Conservation (phyloP, 768 basidiomycete genomes). For the Clitopilus passeckerianus region DNA sequence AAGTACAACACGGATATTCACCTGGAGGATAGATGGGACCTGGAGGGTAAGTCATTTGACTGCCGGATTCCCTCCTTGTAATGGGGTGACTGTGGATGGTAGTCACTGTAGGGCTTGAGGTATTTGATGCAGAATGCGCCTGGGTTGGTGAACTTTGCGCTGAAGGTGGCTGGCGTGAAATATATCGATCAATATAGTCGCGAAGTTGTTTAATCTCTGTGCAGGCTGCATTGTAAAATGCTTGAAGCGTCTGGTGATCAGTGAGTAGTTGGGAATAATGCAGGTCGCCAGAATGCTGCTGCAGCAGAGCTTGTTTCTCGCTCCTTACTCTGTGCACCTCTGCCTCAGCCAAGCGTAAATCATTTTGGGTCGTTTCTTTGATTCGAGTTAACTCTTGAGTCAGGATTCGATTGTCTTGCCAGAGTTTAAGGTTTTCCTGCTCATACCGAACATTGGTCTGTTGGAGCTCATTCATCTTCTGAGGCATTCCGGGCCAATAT, state of each 20-base stretch:
- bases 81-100: neutral
- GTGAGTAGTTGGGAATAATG: conserved; percentile 13
- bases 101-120: neutral
- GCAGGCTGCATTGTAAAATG: conserved; percentile 10
- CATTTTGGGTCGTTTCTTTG: conserved; percentile 9
- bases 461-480: conserved; percentile 30
- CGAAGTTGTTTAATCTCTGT: conserved; percentile 16
- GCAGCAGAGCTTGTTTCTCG: conserved; percentile 10
- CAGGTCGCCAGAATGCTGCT: conserved; percentile 6
- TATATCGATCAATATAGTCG: neutral
- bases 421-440: conserved; percentile 31
- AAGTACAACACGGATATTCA: neutral
- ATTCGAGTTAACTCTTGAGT: conserved; percentile 13
- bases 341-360: conserved; percentile 10
- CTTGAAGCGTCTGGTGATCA: conserved; percentile 12
- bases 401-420: conserved; percentile 32
- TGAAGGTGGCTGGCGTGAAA: neutral
- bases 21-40: neutral
- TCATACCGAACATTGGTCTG: conserved; percentile 23
- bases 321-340: conserved; percentile 10
- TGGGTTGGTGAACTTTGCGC: conserved; percentile 3
- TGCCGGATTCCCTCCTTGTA: neutral
- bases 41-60: neutral
- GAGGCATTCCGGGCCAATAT: conserved; percentile 36
- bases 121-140: neutral